Evolutionary conservation across 2,329 filamentous ascomycete genomes (phyloP).

Genomic region (Fusarium robinianum): DNA sequence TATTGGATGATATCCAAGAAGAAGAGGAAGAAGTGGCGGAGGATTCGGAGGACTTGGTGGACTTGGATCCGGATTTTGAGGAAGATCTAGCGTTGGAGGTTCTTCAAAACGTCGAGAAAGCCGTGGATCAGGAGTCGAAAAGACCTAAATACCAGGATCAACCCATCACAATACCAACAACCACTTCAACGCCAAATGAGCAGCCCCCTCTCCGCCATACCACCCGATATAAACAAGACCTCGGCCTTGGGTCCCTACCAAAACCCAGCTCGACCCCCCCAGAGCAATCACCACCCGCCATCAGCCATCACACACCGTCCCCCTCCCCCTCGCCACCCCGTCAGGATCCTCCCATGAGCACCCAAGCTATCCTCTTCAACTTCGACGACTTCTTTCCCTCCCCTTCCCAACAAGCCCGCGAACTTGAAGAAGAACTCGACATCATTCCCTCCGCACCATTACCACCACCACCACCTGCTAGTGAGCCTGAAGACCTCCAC

Average conservation of each 20-base stretch:
- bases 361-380: slow-evolving; percentile 58
- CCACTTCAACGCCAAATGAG: background rate
- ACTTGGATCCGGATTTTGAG: slow-evolving; percentile 34
- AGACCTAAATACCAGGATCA: background rate
- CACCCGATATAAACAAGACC: slow-evolving; percentile 25
- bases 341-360: slow-evolving; percentile 47
- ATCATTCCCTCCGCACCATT: slow-evolving; percentile 8
- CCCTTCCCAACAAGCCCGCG: slow-evolving; percentile 59
- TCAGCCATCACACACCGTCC: slow-evolving; percentile 13
- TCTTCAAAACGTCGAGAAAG: slow-evolving; percentile 29
- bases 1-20: slow-evolving; percentile 12
- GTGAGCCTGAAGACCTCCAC: slow-evolving; percentile 17
- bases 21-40: slow-evolving; percentile 7
- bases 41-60: slow-evolving; percentile 25
- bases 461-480: slow-evolving; percentile 12
- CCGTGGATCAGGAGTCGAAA: slow-evolving; percentile 7
- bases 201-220: background rate
- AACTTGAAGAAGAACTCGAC: slow-evolving; percentile 50
- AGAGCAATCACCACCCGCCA: slow-evolving; percentile 1
- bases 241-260: slow-evolving; percentile 21
- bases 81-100: slow-evolving; percentile 36
- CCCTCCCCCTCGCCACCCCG: slow-evolving; percentile 21
- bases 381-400: slow-evolving; percentile 60
- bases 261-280: background rate
- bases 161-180: background rate